phyloP scores from a whole-genome alignment of 352 stramenopile genomes.

The Phytophthora pini region DNA sequence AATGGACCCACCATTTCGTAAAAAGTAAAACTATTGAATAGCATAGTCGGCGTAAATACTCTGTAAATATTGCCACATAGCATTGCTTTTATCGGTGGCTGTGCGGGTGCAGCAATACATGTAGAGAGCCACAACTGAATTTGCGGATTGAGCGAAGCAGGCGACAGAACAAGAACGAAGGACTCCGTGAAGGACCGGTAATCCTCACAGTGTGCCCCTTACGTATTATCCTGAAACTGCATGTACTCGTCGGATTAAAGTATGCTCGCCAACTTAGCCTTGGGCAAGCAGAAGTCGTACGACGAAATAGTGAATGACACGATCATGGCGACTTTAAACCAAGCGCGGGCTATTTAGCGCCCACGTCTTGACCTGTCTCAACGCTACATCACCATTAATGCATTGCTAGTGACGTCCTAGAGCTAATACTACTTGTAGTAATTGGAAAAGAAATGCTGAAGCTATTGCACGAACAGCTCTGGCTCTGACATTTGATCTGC shows the following conservation, averaged over 20 bases:
- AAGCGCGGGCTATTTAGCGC: constrained; percentile 71
- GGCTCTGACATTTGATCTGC: too few species aligned
- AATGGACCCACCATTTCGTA: constrained; percentile 3
- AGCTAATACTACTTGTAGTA: not conserved
- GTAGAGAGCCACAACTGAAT: constrained; percentile 30
- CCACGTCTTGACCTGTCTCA: constrained; percentile 89
- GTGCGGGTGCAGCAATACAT: not conserved
- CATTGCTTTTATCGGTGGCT: constrained; percentile 7
- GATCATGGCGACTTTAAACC: constrained; percentile 88
- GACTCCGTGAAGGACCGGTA: too few species aligned
- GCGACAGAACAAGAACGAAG: not conserved
- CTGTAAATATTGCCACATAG: constrained; percentile 5
- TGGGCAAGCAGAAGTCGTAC: constrained; percentile 85
- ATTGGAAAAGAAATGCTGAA: not conserved
- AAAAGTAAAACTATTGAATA: constrained; percentile 1
- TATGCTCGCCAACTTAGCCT: constrained; percentile 79
- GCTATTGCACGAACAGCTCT: too few species aligned
- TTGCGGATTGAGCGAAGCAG: constrained; percentile 13
- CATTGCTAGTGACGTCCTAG: constrained; percentile 3
- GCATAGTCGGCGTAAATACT: constrained; percentile 9
- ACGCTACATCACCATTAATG: constrained; percentile 58
- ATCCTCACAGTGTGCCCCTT: not conserved
- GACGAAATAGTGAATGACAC: constrained; percentile 72
- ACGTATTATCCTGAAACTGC: constrained; percentile 5
- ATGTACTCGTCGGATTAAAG: constrained; percentile 54